A percentile compares a stretch with the other conserved stretches of the same genome.
These are phyloP conservation scores for Durusdinium trenchii DNA, from an alignment of 73 alveolate genomes.

Conservation along the genomic window DNA sequence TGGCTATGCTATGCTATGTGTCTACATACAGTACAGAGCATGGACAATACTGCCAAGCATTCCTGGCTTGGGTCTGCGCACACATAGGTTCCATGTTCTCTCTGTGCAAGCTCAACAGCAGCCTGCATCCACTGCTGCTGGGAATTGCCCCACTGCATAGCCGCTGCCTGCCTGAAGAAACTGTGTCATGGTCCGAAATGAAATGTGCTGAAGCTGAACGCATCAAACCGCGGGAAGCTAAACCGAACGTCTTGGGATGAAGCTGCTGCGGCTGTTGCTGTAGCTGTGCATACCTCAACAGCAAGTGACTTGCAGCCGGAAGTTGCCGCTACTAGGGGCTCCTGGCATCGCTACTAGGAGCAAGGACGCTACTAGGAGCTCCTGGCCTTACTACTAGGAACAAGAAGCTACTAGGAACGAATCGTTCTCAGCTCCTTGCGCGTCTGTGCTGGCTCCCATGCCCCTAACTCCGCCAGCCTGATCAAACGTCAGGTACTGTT, in stretches of 20 bases:
- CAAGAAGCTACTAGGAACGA: no score
- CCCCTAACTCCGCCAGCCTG: conserved; percentile 55
- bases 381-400: not conserved
- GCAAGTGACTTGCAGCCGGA: not conserved
- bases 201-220: not conserved
- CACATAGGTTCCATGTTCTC: not conserved
- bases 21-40: not conserved
- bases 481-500: not conserved
- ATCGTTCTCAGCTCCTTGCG: not conserved
- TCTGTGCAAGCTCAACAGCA: not conserved
- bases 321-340: not conserved
- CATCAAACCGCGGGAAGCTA: not conserved
- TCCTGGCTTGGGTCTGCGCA: not conserved
- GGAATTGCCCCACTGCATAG: conserved; percentile 57
- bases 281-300: conserved; percentile 44
- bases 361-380: not conserved
- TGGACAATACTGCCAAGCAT: not conserved
- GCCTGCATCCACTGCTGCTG: conserved; percentile 82
- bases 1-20: not conserved
- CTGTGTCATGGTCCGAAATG: not conserved
- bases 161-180: conserved; percentile 26
- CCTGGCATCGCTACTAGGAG: not conserved
- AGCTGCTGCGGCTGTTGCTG: conserved; percentile 70
- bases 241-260: not conserved
- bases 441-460: conserved; percentile 53